Conservation (phyloP, 2,329 filamentous ascomycete genomes). For the Rhynchosporium agropyri region DNA sequence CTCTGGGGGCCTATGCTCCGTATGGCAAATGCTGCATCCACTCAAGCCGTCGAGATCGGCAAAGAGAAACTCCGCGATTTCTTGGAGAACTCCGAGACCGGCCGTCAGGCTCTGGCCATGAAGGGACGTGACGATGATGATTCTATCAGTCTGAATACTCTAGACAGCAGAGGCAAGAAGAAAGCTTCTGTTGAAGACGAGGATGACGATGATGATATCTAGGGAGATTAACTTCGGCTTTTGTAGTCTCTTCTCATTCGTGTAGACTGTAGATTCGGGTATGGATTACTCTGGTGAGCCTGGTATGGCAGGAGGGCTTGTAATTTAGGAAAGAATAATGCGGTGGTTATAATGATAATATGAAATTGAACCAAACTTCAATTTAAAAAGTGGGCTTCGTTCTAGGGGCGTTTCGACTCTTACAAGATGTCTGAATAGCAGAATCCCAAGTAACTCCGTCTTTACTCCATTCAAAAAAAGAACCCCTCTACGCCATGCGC, state of each 20-base stretch:
- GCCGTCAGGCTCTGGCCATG: constrained; percentile 81
- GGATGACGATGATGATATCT: constrained; percentile 55
- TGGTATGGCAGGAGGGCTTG: background rate
- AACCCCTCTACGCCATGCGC: background rate
- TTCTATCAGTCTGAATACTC: constrained; percentile 58
- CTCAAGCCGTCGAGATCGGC: constrained; percentile 86
- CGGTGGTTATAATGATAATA: constrained; percentile 10
- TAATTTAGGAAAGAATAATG: constrained; percentile 9
- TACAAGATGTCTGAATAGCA: background rate
- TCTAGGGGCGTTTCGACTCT: background rate
- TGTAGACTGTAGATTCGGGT: constrained; percentile 12
- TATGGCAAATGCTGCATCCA: constrained; percentile 86
- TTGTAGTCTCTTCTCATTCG: background rate
- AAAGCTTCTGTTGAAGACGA: constrained; percentile 43
- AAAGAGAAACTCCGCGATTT: constrained; percentile 92
- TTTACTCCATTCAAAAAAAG: background rate
- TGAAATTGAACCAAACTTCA: constrained; percentile 10
- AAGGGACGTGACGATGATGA: constrained; percentile 52
- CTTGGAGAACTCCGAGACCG: constrained; percentile 82
- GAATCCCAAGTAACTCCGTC: background rate
- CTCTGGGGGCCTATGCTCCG: constrained; percentile 94
- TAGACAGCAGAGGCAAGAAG: constrained; percentile 63
- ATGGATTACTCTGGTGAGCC: constrained; percentile 5
- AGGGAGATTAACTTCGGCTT: constrained; percentile 1
- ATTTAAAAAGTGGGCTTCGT: background rate